Conservation (phyloP, 1,284 basidiomycete species). For the Heimioporus retisporus region DNA sequence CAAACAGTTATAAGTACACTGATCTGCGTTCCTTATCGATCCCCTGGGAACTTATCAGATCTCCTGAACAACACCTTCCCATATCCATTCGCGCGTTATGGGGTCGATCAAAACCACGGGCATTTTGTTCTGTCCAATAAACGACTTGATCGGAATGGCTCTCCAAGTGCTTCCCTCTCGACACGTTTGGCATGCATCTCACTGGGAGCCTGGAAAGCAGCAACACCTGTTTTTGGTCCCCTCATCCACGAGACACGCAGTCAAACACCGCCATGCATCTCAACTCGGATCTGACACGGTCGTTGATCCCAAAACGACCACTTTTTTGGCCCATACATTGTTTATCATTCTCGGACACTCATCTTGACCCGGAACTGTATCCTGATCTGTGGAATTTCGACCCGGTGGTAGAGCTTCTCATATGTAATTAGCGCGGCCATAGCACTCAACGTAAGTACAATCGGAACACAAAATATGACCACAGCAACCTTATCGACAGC, state of each 20-base stretch:
- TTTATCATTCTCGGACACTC: slow-evolving; percentile 82
- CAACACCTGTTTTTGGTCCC: slow-evolving; percentile 74
- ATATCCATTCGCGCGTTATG: too few relatives aligned
- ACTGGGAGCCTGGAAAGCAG: slow-evolving; percentile 71
- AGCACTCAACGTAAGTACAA: too few relatives aligned
- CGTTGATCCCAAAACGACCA: slow-evolving; percentile 72
- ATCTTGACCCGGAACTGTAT: slow-evolving; percentile 75
- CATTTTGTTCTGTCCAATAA: too few relatives aligned
- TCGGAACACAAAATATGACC: too few relatives aligned
- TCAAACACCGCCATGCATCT: slow-evolving; percentile 80
- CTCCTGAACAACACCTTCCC: too few relatives aligned
- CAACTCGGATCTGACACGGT: slow-evolving; percentile 75
- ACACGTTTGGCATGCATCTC: slow-evolving; percentile 65
- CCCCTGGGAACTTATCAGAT: too few relatives aligned
- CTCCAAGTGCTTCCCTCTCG: slow-evolving; percentile 48
- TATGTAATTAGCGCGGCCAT: too few relatives aligned
- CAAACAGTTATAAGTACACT: too few relatives aligned
- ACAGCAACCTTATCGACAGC: too few relatives aligned
- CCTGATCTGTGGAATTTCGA: slow-evolving; percentile 68
- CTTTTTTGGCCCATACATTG: slow-evolving; percentile 72
- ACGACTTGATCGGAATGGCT: too few relatives aligned
- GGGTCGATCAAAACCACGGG: too few relatives aligned
- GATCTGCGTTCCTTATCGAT: too few relatives aligned
- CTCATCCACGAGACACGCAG: slow-evolving; percentile 80
- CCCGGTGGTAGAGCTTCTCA: slow-evolving; percentile 44